Evolutionary conservation across 768 basidiomycete species (phyloP), one percentile per base, ranked within the genome.

Genomic region (Tulasnella sp.): DNA sequence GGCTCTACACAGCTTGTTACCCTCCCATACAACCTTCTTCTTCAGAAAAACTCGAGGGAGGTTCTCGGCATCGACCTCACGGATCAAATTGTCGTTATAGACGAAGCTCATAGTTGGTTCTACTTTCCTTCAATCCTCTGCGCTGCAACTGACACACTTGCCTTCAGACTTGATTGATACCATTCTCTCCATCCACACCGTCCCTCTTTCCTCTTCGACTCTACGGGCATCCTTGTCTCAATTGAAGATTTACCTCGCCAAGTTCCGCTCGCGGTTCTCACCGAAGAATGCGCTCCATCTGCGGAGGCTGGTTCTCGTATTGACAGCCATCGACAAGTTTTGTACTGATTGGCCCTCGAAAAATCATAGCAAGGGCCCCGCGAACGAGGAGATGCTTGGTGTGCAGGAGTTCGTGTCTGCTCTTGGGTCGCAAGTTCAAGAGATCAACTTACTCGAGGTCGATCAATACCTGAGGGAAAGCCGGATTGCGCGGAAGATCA

Each of bases 71-170:
- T 99, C 76, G 88, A 93, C 80, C 84, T 97, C 67, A 91, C 87
- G 14, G 88, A 91, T 80, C 94, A 97, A 80, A 86, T 98, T 22
- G 88, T 99, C 38, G 87, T 99, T 31, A 89, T 99, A 74, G 97
- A 99, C 80, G 97, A 99, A 84, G 97, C 97, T 0, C 97, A 99
- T 83, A 98, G 94, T 96, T 80, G 76, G 93, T 85, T 25, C 12
- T 38, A 80, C 3, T 45, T 19, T 39, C 14, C 22, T 12, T 64
- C 6, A n/a, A 17, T n/a, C 11, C 19, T 42, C 0, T 8, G 58
- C 40, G n/a, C 25, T 31, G 34, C 58, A 17, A 8, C 54, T 37
- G 12, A 39, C 38, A 11, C 6, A 11, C 64, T 34, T 67, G 7
- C 36, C 52, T 31, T 68, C 29, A 96, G 94, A 97, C 82, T 83